phyloP scores from a whole-genome alignment of 2,329 filamentous ascomycete species.

The Furcasterigmium furcatum region DNA sequence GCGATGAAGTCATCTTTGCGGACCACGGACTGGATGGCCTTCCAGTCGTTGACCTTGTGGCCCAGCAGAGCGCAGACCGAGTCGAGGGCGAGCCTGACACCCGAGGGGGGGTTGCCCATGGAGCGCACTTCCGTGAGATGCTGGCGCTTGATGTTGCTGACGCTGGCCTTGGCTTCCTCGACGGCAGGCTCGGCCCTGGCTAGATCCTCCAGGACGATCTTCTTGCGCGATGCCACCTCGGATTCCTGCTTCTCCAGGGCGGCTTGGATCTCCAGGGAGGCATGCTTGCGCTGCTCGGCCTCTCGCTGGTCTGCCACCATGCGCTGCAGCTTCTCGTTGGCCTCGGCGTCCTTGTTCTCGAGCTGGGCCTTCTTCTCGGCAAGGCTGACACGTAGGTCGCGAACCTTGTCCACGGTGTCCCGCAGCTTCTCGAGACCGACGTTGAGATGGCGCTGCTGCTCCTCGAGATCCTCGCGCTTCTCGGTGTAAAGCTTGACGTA shows the following conservation, averaged over 20 bases:
- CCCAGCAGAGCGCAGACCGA: constrained; percentile 95
- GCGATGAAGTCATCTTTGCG: constrained; percentile 95
- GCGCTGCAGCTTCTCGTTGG: constrained; percentile 93
- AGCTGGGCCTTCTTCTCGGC: constrained; percentile 93
- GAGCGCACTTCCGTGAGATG: constrained; percentile 96
- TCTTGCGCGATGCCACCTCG: constrained; percentile 77
- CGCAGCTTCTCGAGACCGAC: constrained; percentile 96
- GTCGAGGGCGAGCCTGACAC: constrained; percentile 88
- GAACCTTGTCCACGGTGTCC: constrained; percentile 96
- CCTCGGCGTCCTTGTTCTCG: constrained; percentile 90
- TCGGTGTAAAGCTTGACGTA: constrained; percentile 97
- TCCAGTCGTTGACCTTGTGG: constrained; percentile 89
- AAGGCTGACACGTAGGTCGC: constrained; percentile 84
- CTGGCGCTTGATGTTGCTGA: constrained; percentile 97
- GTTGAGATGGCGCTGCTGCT: constrained; percentile 97
- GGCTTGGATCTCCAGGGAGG: constrained; percentile 83
- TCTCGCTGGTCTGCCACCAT: constrained; percentile 97
- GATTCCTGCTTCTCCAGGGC: constrained; percentile 86
- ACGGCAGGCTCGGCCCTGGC: constrained; percentile 92
- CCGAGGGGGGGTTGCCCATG: constrained; percentile 88
- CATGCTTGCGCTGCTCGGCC: constrained; percentile 85
- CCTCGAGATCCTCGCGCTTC: constrained; percentile 96
- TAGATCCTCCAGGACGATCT: constrained; percentile 83
- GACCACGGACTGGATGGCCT: constrained; percentile 82
- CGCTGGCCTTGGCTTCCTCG: constrained; percentile 87